Evolutionary conservation across 2,329 filamentous ascomycete species (phyloP).

Genomic region (Orbilia ellipsospora): DNA sequence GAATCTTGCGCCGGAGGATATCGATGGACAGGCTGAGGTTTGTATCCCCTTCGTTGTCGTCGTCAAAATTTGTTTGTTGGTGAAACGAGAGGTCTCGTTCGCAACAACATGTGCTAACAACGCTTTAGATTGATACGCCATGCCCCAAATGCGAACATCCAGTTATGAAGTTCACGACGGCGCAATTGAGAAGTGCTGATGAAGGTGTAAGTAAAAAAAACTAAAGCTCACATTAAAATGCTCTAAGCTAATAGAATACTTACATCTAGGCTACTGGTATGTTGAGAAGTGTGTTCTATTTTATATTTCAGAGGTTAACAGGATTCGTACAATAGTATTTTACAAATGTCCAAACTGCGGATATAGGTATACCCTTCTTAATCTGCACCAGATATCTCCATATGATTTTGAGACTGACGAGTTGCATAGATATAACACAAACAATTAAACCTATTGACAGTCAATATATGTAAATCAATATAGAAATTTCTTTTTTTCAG

Average conservation of each 20-base stretch:
- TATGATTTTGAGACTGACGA: conserved; percentile 8
- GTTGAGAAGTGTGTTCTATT: conserved; percentile 31
- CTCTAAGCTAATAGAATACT: not conserved
- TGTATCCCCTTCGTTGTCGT: conserved; percentile 15
- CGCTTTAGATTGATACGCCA: conserved; percentile 68
- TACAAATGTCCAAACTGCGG: conserved; percentile 50
- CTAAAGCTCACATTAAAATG: conserved; percentile 57
- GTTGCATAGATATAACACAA: conserved; percentile 42
- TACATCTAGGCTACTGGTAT: conserved; percentile 34
- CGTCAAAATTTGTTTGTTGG: not conserved
- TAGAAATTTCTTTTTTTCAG: too few species aligned
- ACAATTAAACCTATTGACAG: conserved; percentile 15
- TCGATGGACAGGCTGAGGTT: conserved; percentile 75
- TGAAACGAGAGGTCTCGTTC: not conserved
- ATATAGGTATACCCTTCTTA: conserved; percentile 21
- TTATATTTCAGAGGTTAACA: conserved; percentile 56
- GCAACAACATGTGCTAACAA: not conserved
- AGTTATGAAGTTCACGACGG: conserved; percentile 84
- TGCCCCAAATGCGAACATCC: conserved; percentile 84
- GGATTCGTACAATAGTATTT: conserved; percentile 28
- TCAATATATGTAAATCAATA: too few species aligned
- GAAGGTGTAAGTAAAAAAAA: conserved; percentile 78
- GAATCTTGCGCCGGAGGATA: conserved; percentile 79
- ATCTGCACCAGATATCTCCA: not conserved
- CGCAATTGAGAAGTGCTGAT: conserved; percentile 90